A percentile compares a stretch with the other conserved stretches of the same genome.
These are phyloP conservation scores for Symbiodinium pilosum DNA, from an alignment of 73 alveolate species.

Conservation along the genomic window DNA sequence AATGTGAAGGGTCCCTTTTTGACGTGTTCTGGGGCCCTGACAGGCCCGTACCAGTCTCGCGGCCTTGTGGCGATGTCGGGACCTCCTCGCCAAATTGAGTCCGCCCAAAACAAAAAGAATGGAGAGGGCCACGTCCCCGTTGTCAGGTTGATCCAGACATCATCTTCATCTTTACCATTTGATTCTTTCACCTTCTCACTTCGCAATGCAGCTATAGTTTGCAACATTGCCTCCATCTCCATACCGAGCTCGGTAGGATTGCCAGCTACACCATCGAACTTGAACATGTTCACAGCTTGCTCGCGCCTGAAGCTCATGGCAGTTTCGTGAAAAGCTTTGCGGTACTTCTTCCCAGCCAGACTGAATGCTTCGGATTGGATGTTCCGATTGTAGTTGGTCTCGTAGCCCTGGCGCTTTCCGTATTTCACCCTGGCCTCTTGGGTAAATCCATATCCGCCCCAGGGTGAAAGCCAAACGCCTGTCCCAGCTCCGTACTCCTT, in stretches of 20 bases:
- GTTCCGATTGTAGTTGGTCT: conserved; percentile 80
- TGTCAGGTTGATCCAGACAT: conserved; percentile 75
- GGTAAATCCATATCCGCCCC: conserved; percentile 91
- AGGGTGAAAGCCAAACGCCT: conserved; percentile 75
- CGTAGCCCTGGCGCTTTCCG: conserved; percentile 65
- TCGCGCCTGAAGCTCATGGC: conserved; percentile 90
- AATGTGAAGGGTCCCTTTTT: conserved; percentile 11
- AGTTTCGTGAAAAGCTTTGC: conserved; percentile 54
- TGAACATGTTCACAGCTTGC: conserved; percentile 82
- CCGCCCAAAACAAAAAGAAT: conserved; percentile 89
- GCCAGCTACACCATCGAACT: conserved; percentile 93
- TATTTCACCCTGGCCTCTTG: conserved; percentile 78
- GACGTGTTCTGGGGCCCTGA: neutral
- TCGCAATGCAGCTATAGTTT: conserved; percentile 70
- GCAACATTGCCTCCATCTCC: conserved; percentile 95
- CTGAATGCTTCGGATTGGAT: conserved; percentile 80
- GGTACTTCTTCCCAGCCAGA: conserved; percentile 84
- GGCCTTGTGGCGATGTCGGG: conserved; percentile 90
- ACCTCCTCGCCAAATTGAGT: conserved; percentile 84
- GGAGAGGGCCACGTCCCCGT: conserved; percentile 95
- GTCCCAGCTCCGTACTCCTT: conserved; percentile 59
- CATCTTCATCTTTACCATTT: neutral
- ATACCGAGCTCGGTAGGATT: conserved; percentile 69
- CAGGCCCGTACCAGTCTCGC: conserved; percentile 31
- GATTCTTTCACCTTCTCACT: neutral